These are phyloP conservation scores for Nothophoma quercina DNA, from an alignment of 2,329 filamentous ascomycete genomes.

Conservation along the genomic window DNA sequence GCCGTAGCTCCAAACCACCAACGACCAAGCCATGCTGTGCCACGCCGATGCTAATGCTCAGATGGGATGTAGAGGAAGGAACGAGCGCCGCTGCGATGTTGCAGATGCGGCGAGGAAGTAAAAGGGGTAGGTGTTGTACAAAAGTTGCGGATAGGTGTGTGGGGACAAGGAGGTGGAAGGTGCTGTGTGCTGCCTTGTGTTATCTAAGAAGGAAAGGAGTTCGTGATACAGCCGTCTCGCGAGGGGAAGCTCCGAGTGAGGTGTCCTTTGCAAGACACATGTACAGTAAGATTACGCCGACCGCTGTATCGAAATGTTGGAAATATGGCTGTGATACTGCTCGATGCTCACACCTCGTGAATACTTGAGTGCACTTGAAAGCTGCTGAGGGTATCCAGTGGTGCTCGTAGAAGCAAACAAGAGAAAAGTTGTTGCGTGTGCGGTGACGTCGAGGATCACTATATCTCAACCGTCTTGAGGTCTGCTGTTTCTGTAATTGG, in stretches of 20 bases:
- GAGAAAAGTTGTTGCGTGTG: not conserved
- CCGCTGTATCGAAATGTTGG: conserved; percentile 16
- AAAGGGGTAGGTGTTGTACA: conserved; percentile 19
- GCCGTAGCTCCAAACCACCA: conserved; percentile 27
- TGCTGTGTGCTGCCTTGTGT: conserved; percentile 1
- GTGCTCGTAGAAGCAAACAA: conserved; percentile 6
- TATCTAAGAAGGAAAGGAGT: conserved; percentile 19
- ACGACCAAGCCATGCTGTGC: conserved; percentile 22
- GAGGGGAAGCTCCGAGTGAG: conserved; percentile 1
- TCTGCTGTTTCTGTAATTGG: conserved; percentile 44
- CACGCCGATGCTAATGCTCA: conserved; percentile 24
- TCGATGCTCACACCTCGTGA: not conserved
- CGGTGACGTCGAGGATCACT: conserved; percentile 18
- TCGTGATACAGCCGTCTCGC: conserved; percentile 22
- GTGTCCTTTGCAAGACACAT: conserved; percentile 8
- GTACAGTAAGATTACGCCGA: conserved; percentile 19
- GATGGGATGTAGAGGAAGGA: conserved; percentile 7
- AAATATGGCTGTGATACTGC: conserved; percentile 7
- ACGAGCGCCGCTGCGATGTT: not conserved
- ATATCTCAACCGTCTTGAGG: conserved; percentile 60
- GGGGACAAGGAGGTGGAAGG: not conserved
- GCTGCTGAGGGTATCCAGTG: conserved; percentile 18
- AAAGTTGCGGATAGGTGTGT: conserved; percentile 16
- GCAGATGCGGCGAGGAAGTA: conserved; percentile 11
- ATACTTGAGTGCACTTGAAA: conserved; percentile 2